Evolutionary conservation across 2,329 filamentous ascomycete genomes (phyloP).

Genomic region (Aureobasidium sp.): DNA sequence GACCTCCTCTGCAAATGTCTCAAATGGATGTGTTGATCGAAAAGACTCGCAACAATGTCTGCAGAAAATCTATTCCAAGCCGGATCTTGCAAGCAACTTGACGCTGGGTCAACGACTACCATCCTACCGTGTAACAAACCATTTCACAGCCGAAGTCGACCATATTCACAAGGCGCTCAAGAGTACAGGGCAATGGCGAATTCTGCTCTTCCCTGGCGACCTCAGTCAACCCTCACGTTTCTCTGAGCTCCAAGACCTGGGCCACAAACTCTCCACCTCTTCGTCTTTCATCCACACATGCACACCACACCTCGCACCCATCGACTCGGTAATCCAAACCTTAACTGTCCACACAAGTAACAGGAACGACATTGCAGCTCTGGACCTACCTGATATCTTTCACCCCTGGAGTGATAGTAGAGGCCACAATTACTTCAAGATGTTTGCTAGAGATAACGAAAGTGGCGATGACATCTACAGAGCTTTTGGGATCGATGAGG

Average conservation of each 20-base stretch:
- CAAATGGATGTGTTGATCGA: neutral
- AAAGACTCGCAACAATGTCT: neutral
- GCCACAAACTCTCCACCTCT: neutral
- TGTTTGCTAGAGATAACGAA: neutral
- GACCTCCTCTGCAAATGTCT: neutral
- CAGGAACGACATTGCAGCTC: neutral
- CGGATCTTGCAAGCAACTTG: neutral
- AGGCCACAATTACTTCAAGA: neutral
- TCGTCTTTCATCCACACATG: neutral
- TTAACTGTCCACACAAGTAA: neutral
- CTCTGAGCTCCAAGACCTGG: neutral
- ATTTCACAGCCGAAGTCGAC: neutral
- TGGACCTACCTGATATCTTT: neutral
- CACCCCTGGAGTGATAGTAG: neutral
- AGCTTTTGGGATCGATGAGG: neutral
- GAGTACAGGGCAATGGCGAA: neutral
- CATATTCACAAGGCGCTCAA: neutral
- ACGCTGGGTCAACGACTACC: neutral
- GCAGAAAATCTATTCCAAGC: neutral
- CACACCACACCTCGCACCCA: neutral
- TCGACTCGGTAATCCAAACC: neutral
- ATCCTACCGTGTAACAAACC: neutral
- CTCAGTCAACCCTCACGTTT: neutral
- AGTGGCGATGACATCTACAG: neutral
- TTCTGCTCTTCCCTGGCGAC: neutral